Evolutionary conservation across 495 filamentous ascomycete species (phyloP).

Genomic region (Saxispiralis lemnorum): DNA sequence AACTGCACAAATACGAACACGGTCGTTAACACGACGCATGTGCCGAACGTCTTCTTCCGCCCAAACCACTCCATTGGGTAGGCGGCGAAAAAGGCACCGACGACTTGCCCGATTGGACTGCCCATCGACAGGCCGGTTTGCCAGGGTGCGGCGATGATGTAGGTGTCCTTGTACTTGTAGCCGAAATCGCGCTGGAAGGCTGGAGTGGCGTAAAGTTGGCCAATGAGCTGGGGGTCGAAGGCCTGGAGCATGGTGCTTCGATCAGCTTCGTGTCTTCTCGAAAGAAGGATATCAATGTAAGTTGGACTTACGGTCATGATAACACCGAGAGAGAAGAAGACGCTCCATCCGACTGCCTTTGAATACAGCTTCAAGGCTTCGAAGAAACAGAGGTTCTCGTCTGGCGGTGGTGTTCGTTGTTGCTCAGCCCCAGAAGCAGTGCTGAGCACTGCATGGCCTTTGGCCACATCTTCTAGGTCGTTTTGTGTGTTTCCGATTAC

Average conservation of each 20-base stretch:
- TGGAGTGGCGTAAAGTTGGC: slow-evolving; percentile 23
- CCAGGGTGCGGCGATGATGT: slow-evolving; percentile 21
- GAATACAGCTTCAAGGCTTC: slow-evolving; percentile 31
- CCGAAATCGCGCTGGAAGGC: slow-evolving; percentile 23
- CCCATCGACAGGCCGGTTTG: slow-evolving; percentile 22
- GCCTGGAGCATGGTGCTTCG: background rate
- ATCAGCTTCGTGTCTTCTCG: too few relatives aligned
- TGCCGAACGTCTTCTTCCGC: slow-evolving; percentile 20
- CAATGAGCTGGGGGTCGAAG: slow-evolving; percentile 18
- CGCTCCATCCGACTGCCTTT: slow-evolving; percentile 31
- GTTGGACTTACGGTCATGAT: background rate
- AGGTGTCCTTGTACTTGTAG: slow-evolving; percentile 17
- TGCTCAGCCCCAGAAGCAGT: too few relatives aligned
- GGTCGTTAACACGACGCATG: slow-evolving; percentile 24
- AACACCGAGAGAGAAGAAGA: slow-evolving; percentile 14
- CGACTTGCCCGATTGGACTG: slow-evolving; percentile 22
- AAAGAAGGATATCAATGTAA: background rate
- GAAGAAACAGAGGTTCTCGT: slow-evolving; percentile 15
- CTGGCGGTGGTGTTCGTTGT: slow-evolving; percentile 1
- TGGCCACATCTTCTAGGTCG: too few relatives aligned
- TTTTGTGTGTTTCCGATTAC: too few relatives aligned
- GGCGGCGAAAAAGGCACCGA: slow-evolving; percentile 16
- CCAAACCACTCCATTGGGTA: slow-evolving; percentile 25
- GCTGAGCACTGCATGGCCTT: too few relatives aligned
- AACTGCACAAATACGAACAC: slow-evolving; percentile 35